Evolutionary conservation across 352 stramenopile species (phyloP), one percentile per base, ranked within the genome.

Genomic region (Pythium brassicae): DNA sequence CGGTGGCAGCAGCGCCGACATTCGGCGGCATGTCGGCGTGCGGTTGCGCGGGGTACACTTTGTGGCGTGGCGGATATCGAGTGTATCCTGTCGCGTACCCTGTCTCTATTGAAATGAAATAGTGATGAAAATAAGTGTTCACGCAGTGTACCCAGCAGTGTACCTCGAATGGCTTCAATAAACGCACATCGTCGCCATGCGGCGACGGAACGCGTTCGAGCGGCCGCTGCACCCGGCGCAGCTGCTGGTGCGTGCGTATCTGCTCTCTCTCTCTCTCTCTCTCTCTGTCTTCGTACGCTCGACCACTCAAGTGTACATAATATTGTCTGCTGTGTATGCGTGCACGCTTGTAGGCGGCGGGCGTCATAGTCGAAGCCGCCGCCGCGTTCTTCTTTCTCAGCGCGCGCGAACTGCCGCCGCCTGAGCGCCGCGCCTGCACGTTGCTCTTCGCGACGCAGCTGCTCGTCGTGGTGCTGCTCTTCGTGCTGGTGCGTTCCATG

Each of bases 401-500:
- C 29, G 71, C 71, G 23, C 58, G 58, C 23, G 78, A 83, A 52
- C 69, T 88, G 47, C 71, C 75, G 3, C 37, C 53, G 29, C 55
- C 72, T 48, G 51, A 80, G 51, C 72, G 59, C 17, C 55, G 48
- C 35, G 69, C 68, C 9, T 63, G 82, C 25, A 32, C 63, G 35
- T 50, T 72, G 51, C 69, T 88, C 26, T 83, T 80, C 49, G 69
- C 57, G 12, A 59, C 65, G 22, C 78, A 88, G 42, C 55, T 85
- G 26, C 51, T 53, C 26, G 62, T 78, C 51, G 51, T 64, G 37
- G 37, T 50, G 35, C 35, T 64, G 27, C 40, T 64, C 43, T 59
- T 64, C 53, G 25, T 55, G n/a, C 47, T 64, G 27, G 58, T 64
- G 54, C 46, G 58, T 39, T 11, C n/a, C n/a, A n/a, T n/a, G n/a